Evolutionary conservation across 2,329 filamentous ascomycete species (phyloP).

Genomic region (Sarocladiaceae sp.): DNA sequence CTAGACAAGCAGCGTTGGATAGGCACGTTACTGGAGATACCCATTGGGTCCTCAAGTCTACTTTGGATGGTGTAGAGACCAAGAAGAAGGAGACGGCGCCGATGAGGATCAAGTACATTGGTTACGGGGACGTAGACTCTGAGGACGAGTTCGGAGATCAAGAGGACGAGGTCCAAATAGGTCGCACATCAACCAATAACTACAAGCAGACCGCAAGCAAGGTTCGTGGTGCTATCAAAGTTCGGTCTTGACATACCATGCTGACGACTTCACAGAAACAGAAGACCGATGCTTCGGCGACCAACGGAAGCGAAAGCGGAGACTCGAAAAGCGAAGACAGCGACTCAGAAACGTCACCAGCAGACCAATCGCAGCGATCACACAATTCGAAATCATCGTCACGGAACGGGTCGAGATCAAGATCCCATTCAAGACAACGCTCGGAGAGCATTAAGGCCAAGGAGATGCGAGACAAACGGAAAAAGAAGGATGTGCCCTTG

Average conservation of each 20-base stretch:
- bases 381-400: slow-evolving; percentile 2
- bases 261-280: slow-evolving; percentile 8
- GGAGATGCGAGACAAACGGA: slow-evolving; percentile 51
- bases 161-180: slow-evolving; percentile 26
- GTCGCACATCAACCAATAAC: slow-evolving; percentile 29
- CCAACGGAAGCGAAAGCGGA: slow-evolving; percentile 11
- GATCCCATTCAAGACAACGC: slow-evolving; percentile 22
- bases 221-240: slow-evolving; percentile 17
- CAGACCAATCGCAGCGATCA: background rate
- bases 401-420: slow-evolving; percentile 25
- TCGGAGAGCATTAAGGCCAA: slow-evolving; percentile 28
- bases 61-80: slow-evolving; percentile 18
- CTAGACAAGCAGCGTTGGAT: slow-evolving; percentile 54
- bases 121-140: slow-evolving; percentile 44
- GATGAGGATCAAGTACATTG: slow-evolving; percentile 54
- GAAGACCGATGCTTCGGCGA: slow-evolving; percentile 11
- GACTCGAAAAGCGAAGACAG: slow-evolving; percentile 11
- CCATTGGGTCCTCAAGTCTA: slow-evolving; percentile 65
- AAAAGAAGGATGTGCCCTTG: slow-evolving; percentile 61
- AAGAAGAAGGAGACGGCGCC: slow-evolving; percentile 28
- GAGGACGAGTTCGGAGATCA: slow-evolving; percentile 27
- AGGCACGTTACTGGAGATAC: slow-evolving; percentile 60
- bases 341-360: background rate
- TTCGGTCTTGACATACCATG: background rate
- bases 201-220: slow-evolving; percentile 20